Percentiles rank a stretch among this genome's conserved stretches.
phyloP scores from a whole-genome alignment of 331 rosid species.

The Rosa hybrid region DNA sequence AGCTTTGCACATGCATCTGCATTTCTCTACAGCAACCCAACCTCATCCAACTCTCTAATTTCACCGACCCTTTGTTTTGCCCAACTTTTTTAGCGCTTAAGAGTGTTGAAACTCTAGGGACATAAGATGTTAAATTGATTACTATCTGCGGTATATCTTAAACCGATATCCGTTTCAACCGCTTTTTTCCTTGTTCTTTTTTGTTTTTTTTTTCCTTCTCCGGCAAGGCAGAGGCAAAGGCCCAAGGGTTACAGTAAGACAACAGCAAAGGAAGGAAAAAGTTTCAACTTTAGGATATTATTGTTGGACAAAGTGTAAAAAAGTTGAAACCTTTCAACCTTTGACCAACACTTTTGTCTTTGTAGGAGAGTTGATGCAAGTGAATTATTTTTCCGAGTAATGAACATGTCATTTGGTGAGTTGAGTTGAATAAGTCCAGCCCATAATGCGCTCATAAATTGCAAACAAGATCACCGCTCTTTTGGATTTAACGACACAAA shows the following conservation, averaged over 20 bases:
- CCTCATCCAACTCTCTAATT: not conserved
- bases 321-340: not conserved
- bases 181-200: no score
- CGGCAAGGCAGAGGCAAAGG: no score
- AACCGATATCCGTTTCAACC: no score
- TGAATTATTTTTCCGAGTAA: not conserved
- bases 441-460: not conserved
- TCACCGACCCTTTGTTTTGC: not conserved
- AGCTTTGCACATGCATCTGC: conserved; percentile 10
- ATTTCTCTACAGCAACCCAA: not conserved
- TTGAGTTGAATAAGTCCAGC: not conserved
- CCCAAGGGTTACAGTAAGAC: no score
- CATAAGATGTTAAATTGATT: no score
- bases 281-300: not conserved
- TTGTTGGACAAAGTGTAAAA: not conserved
- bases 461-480: not conserved
- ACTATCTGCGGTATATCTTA: no score
- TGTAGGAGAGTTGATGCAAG: not conserved
- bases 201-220: no score
- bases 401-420: not conserved
- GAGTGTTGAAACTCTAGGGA: no score
- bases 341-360: conserved; percentile 5
- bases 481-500: not conserved
- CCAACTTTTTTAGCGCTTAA: no score
- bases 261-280: no score